Conservation (phyloP, 1,284 basidiomycete genomes). For the Microbotryomycetes sp. region DNA sequence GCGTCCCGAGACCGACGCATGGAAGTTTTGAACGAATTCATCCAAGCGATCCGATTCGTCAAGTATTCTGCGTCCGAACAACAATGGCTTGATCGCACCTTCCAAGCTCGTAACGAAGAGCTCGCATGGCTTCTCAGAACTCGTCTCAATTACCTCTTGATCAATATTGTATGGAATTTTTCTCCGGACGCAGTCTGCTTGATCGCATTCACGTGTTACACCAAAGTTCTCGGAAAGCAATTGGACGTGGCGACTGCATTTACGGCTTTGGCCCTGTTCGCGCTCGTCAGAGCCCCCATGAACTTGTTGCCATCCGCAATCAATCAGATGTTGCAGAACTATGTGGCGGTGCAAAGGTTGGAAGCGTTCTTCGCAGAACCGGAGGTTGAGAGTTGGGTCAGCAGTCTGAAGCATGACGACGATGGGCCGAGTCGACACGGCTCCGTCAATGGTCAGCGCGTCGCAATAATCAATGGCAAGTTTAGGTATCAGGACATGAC, state of each 20-base stretch:
- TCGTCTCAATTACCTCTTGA: constrained; percentile 21
- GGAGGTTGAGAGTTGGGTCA: constrained; percentile 49
- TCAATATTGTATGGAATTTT: constrained; percentile 18
- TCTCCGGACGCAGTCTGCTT: constrained; percentile 35
- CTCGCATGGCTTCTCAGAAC: constrained; percentile 32
- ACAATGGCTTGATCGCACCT: constrained; percentile 33
- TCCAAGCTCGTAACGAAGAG: constrained; percentile 35
- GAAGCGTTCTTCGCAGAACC: constrained; percentile 72
- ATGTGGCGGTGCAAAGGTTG: constrained; percentile 71
- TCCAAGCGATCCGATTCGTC: constrained; percentile 72
- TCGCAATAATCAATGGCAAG: constrained; percentile 46
- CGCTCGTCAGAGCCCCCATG: constrained; percentile 38
- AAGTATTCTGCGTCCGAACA: constrained; percentile 45
- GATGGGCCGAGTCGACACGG: neutral
- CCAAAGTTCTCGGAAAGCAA: constrained; percentile 41
- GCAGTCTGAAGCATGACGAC: neutral
- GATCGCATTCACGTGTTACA: constrained; percentile 39
- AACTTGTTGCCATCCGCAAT: constrained; percentile 63
- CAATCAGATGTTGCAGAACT: constrained; percentile 52
- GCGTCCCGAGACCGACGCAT: constrained; percentile 76
- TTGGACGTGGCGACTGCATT: constrained; percentile 44
- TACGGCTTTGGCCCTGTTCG: constrained; percentile 41
- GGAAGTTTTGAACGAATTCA: constrained; percentile 75
- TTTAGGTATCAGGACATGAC: constrained; percentile 32
- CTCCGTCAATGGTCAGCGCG: neutral